Conservation (phyloP, 2,329 filamentous ascomycete genomes). For the Polytolypa hystricis region DNA sequence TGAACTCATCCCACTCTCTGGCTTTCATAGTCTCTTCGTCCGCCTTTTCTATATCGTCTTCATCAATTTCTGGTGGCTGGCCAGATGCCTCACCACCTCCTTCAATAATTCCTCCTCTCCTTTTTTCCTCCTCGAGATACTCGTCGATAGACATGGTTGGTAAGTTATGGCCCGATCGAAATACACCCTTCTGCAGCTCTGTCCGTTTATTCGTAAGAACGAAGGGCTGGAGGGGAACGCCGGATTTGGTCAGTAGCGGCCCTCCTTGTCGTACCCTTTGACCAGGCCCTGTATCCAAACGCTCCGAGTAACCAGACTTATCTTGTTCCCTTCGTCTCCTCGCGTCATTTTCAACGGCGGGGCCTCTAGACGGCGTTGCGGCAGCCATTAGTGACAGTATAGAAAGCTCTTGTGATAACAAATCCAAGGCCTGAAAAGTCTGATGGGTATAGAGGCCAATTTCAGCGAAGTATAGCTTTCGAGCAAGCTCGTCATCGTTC, state of each 20-base stretch:
- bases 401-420: conserved; percentile 70
- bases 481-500: conserved; percentile 73
- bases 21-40: conserved; percentile 91
- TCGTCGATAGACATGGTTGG: conserved; percentile 98
- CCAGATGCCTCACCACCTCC: conserved; percentile 71
- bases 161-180: conserved; percentile 80
- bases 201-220: conserved; percentile 70
- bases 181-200: conserved; percentile 68
- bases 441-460: conserved; percentile 64
- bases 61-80: conserved; percentile 61
- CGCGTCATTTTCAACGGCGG: conserved; percentile 25
- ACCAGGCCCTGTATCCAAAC: conserved; percentile 57
- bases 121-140: conserved; percentile 83
- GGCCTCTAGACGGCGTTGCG: conserved; percentile 30
- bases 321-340: conserved; percentile 38
- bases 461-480: conserved; percentile 67
- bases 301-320: conserved; percentile 53
- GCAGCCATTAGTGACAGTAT: conserved; percentile 63
- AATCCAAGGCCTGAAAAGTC: conserved; percentile 78
- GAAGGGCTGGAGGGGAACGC: conserved; percentile 83
- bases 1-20: conserved; percentile 88
- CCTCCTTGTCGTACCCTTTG: conserved; percentile 42
- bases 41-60: conserved; percentile 79
- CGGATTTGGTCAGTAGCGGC: conserved; percentile 64
- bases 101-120: conserved; percentile 77